Evolutionary conservation across 176 grass and related monocot genomes (phyloP), one percentile per base, ranked within the genome.

Genomic region (Thinopyrum elongatum): DNA sequence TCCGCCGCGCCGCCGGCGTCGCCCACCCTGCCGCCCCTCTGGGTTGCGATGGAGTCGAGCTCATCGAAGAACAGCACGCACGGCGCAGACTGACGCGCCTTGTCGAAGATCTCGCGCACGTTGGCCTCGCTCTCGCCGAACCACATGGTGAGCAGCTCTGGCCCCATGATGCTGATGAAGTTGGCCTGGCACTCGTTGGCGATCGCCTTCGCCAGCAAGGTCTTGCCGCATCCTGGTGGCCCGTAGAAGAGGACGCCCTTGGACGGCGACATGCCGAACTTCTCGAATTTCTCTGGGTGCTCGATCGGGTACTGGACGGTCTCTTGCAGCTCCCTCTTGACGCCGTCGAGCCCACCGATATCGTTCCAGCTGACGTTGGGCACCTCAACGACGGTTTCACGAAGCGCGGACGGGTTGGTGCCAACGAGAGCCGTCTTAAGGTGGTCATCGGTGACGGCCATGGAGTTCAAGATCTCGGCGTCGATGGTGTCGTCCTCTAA

Each of bases 141-240:
- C 90, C 93, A 92, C 90, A 88, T 92, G 1, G 93, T 92, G 10
- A 94, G 84, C 17, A 94, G 84, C 75, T 94, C 92, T 0, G 87
- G 92, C 0, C 92, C 90, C 38, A 92, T 95, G 13, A 95, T 47
- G 28, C 93, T 92, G 72, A 95, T 90, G 51, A 95, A 92, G 51
- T 92, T 95, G 49, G 93, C 93, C 41, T 95, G 88, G 67, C 93
- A 95, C n/a, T n/a, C n/a, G n/a, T n/a, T n/a, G n/a, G n/a, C n/a
- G n/a, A n/a, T n/a, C n/a, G n/a, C n/a, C n/a, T n/a, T n/a, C n/a
- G n/a, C n/a, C n/a, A n/a, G n/a, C n/a, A n/a, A n/a, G n/a, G n/a
- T n/a, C n/a, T n/a, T n/a, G n/a, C n/a, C n/a, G n/a, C n/a, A n/a
- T n/a, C n/a, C n/a, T n/a, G n/a, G n/a, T n/a, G n/a, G n/a, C 88